These are phyloP conservation scores for Teratosphaeriaceae sp. DNA, from an alignment of 2,329 filamentous ascomycete genomes.

Conservation along the genomic window DNA sequence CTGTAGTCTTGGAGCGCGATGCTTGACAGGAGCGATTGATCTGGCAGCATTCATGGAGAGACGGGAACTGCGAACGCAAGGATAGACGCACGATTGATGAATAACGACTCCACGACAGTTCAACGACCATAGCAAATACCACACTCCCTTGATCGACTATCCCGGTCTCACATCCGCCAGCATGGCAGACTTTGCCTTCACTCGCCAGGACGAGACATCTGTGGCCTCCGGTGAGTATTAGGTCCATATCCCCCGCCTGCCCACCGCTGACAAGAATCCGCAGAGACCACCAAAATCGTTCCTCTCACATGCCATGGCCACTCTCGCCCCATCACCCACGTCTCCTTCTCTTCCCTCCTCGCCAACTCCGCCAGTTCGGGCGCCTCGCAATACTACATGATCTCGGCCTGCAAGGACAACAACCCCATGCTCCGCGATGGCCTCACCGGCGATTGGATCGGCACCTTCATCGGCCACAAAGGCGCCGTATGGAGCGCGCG, in stretches of 20 bases:
- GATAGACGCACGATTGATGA: too few relatives aligned
- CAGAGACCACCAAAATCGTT: constrained; percentile 55
- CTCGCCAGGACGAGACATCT: constrained; percentile 26
- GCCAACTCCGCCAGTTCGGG: constrained; percentile 16
- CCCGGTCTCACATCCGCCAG: too few relatives aligned
- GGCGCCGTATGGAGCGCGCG: constrained; percentile 96
- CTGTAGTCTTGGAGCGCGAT: too few relatives aligned
- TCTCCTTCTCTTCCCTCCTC: constrained; percentile 78
- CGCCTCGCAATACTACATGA: constrained; percentile 63
- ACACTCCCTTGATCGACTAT: too few relatives aligned
- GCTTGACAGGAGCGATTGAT: too few relatives aligned
- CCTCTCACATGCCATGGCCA: constrained; percentile 93
- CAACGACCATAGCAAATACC: too few relatives aligned
- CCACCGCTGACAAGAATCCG: not conserved
- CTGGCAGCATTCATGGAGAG: too few relatives aligned
- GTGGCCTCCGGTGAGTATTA: constrained; percentile 20
- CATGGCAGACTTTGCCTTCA: constrained; percentile 31
- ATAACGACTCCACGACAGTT: too few relatives aligned
- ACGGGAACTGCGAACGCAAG: too few relatives aligned
- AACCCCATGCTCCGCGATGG: constrained; percentile 98
- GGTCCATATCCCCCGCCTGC: not conserved
- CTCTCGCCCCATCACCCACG: constrained; percentile 83
- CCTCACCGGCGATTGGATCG: constrained; percentile 94
- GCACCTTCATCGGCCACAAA: constrained; percentile 96
- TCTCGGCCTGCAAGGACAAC: constrained; percentile 78